Evolutionary conservation across 345 rosid species (phyloP).

Genomic region (Populus euphratica): DNA sequence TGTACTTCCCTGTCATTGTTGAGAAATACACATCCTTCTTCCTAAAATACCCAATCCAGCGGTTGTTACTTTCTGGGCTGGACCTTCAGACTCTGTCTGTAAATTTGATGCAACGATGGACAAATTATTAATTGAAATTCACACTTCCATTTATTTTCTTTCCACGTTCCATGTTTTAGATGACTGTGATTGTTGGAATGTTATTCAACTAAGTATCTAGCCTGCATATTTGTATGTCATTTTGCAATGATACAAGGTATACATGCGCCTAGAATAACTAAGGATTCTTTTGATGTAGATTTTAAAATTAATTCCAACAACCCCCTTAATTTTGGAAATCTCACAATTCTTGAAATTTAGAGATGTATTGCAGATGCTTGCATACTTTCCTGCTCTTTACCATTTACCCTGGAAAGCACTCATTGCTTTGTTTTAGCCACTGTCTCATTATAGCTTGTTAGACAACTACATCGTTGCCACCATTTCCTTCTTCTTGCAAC

Average conservation of each 20-base stretch:
- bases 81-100: not conserved
- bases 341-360: too few species aligned
- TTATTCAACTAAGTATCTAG: not conserved
- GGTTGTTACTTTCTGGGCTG: not conserved
- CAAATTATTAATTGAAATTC: not conserved
- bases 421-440: too few species aligned
- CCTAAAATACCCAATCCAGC: not conserved
- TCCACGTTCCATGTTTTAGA: not conserved
- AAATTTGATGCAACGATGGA: not conserved
- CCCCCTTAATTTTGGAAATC: too few species aligned
- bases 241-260: not conserved
- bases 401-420: too few species aligned
- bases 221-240: not conserved
- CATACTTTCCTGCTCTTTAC: too few species aligned
- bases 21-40: not conserved
- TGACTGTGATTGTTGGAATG: not conserved
- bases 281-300: too few species aligned
- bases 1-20: not conserved
- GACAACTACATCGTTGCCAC: too few species aligned
- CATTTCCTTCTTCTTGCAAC: too few species aligned
- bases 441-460: too few species aligned
- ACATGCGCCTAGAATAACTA: too few species aligned
- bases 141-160: not conserved
- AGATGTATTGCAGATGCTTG: too few species aligned
- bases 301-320: too few species aligned